Evolutionary conservation across 257 asterid species (phyloP).

Genomic region (Ophiorrhiza pumila): DNA sequence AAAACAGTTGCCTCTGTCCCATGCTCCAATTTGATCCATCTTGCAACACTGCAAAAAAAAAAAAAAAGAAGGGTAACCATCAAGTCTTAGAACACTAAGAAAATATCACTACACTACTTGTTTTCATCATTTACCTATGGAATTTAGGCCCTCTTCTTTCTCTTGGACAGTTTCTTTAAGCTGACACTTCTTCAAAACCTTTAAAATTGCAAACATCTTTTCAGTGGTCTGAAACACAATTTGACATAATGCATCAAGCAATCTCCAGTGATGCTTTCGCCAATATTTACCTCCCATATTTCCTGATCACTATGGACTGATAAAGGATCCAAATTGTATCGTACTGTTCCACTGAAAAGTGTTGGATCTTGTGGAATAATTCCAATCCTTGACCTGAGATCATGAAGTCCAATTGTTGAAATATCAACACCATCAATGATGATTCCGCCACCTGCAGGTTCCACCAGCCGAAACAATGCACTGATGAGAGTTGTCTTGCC

Average conservation of each 20-base stretch:
- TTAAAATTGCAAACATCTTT: background rate
- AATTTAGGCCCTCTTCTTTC: slow-evolving; percentile 25
- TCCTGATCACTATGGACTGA: slow-evolving; percentile 25
- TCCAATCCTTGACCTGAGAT: slow-evolving; percentile 23
- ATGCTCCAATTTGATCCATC: slow-evolving; percentile 41
- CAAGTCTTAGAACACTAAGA: background rate
- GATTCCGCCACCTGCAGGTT: slow-evolving; percentile 29
- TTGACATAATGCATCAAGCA: background rate
- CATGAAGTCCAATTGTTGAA: slow-evolving; percentile 24
- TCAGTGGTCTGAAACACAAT: background rate
- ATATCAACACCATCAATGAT: slow-evolving; percentile 26
- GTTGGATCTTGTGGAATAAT: slow-evolving; percentile 38
- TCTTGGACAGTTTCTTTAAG: slow-evolving; percentile 26
- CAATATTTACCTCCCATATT: slow-evolving; percentile 28
- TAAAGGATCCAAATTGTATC: slow-evolving; percentile 32
- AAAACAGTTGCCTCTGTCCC: slow-evolving; percentile 37
- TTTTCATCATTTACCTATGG: slow-evolving; percentile 21
- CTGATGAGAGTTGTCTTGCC: slow-evolving; percentile 37
- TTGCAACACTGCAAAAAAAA: slow-evolving; percentile 19
- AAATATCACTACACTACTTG: background rate
- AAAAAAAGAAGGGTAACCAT: background rate
- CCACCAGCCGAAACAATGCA: slow-evolving; percentile 32
- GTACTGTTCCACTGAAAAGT: slow-evolving; percentile 27
- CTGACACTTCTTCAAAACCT: slow-evolving; percentile 30
- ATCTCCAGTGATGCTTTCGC: background rate